Conservation (phyloP, 208 protist genomes). For the Wallacemonas sp. region DNA sequence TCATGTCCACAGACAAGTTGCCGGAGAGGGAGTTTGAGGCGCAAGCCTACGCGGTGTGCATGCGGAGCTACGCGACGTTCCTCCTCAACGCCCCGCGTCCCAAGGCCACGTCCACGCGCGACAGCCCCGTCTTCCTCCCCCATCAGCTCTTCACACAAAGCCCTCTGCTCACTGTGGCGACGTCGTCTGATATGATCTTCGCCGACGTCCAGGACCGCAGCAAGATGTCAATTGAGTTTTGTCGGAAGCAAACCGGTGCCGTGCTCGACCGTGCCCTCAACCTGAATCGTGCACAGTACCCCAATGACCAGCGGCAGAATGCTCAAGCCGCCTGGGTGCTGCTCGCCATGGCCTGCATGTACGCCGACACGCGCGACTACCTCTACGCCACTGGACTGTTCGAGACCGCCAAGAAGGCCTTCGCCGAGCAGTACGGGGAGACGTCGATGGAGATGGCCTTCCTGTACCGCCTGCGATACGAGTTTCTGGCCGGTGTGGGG, state of each 20-base stretch:
- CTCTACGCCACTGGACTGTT: conserved; percentile 85
- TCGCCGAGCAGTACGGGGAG: conserved; percentile 62
- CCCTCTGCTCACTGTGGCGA: conserved; percentile 50
- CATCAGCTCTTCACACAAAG: conserved; percentile 72
- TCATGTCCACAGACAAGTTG: conserved; percentile 44
- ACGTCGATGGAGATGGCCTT: conserved; percentile 55
- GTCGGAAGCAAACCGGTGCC: conserved; percentile 51
- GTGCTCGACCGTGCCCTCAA: conserved; percentile 69
- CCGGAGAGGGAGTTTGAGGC: conserved; percentile 25
- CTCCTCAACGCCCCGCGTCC: conserved; percentile 62
- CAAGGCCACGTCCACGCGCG: conserved; percentile 35
- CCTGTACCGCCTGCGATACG: conserved; percentile 65
- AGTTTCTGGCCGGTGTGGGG: conserved; percentile 83
- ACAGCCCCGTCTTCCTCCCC: conserved; percentile 74
- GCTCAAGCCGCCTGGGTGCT: conserved; percentile 57
- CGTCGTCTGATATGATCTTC: conserved; percentile 65
- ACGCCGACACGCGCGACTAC: conserved; percentile 89
- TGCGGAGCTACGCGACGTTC: conserved; percentile 68
- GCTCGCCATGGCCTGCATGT: conserved; percentile 73
- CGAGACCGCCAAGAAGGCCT: conserved; percentile 60
- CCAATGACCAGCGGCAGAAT: conserved; percentile 56
- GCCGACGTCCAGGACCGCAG: conserved; percentile 29
- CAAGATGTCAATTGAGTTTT: conserved; percentile 40
- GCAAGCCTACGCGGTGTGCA: conserved; percentile 62
- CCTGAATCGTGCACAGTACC: conserved; percentile 69